A percentile compares a stretch with the other conserved stretches of the same genome.
Conservation (phyloP, 2,329 filamentous ascomycete species). For the Aspergillus sp. region DNA sequence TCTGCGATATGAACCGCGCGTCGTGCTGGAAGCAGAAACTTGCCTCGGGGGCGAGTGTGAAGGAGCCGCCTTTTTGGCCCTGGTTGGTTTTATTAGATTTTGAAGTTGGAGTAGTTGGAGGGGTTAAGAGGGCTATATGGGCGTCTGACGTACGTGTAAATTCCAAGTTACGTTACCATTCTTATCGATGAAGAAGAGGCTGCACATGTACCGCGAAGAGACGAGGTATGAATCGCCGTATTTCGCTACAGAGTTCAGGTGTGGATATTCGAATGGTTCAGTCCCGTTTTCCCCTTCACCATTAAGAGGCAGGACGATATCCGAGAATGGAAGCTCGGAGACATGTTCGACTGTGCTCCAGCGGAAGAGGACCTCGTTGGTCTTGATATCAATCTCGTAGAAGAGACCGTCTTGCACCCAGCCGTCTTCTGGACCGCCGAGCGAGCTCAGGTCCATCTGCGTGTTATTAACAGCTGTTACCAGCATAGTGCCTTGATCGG, state of each 20-base stretch:
- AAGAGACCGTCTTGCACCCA: slow-evolving; percentile 29
- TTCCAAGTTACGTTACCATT: slow-evolving; percentile 28
- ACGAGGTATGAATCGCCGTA: slow-evolving; percentile 23
- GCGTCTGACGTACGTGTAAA: slow-evolving; percentile 21
- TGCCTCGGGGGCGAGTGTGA: slow-evolving; percentile 16
- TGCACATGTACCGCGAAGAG: slow-evolving; percentile 24
- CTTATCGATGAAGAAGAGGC: slow-evolving; percentile 22
- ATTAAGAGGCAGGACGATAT: slow-evolving; percentile 13
- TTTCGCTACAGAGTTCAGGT: slow-evolving; percentile 24
- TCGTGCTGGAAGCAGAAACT: slow-evolving; percentile 33
- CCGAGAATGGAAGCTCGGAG: slow-evolving; percentile 18
- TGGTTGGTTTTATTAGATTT: neutral
- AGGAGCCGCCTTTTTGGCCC: slow-evolving; percentile 27
- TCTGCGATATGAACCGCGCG: slow-evolving; percentile 24
- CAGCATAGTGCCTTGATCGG: slow-evolving; percentile 21
- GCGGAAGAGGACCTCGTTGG: slow-evolving; percentile 24
- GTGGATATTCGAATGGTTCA: slow-evolving; percentile 23
- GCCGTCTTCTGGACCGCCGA: slow-evolving; percentile 24
- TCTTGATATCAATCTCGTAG: slow-evolving; percentile 28
- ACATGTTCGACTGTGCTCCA: slow-evolving; percentile 27
- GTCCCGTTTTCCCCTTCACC: slow-evolving; percentile 15
- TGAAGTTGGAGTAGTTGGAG: slow-evolving; percentile 5
- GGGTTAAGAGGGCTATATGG: too few species aligned
- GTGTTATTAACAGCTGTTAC: slow-evolving; percentile 24
- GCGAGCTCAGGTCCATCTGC: slow-evolving; percentile 17